Evolutionary conservation across 352 stramenopile species (phyloP).

Genomic region (Phytophthora palmivora): DNA sequence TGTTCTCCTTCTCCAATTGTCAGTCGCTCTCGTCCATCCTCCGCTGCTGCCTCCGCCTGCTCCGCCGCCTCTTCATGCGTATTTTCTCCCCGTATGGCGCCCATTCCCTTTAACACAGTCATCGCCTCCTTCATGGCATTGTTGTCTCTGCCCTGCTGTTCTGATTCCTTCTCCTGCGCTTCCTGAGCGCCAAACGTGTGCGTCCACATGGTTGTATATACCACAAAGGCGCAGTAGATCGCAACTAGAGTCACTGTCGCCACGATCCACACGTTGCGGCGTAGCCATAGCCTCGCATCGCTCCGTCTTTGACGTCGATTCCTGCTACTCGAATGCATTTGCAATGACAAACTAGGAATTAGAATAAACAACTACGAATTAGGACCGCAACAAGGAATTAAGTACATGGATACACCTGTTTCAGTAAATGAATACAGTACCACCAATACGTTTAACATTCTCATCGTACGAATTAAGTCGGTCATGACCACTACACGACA

Average conservation of each 20-base stretch:
- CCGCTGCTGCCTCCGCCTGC: slow-evolving; percentile 18
- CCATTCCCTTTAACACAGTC: slow-evolving; percentile 20
- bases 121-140: slow-evolving; percentile 25
- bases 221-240: slow-evolving; percentile 49
- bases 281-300: slow-evolving; percentile 28
- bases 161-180: slow-evolving; percentile 14
- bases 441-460: no score
- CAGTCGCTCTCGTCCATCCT: slow-evolving; percentile 27
- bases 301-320: slow-evolving; percentile 1
- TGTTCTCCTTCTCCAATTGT: slow-evolving; percentile 26
- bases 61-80: slow-evolving; percentile 15
- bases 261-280: slow-evolving; percentile 39
- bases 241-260: slow-evolving; percentile 33
- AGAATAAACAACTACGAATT: no score
- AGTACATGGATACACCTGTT: no score
- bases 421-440: no score
- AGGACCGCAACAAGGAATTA: no score
- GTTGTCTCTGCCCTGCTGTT: slow-evolving; percentile 5
- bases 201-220: slow-evolving; percentile 41
- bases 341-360: no score
- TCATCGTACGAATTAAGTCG: no score
- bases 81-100: slow-evolving; percentile 12
- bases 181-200: slow-evolving; percentile 17
- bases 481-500: not conserved
- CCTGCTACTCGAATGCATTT: slow-evolving; percentile 14